A percentile compares a stretch with the other conserved stretches of the same genome.
Conservation (phyloP, 1,284 basidiomycete species). For the Entoloma clypeatum region DNA sequence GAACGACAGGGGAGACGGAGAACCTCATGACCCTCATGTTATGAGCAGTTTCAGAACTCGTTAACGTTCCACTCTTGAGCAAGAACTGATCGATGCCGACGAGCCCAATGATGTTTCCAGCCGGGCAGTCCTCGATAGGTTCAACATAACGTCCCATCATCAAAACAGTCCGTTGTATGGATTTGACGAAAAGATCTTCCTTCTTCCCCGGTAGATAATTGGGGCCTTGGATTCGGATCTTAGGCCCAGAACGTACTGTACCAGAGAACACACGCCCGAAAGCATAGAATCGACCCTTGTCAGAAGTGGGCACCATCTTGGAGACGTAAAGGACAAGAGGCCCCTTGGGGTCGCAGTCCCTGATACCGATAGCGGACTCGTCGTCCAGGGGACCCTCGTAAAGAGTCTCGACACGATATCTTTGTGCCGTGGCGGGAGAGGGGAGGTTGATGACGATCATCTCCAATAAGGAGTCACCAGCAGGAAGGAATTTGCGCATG, state of each 20-base stretch:
- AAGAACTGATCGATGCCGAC: constrained; percentile 99
- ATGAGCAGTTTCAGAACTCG: constrained; percentile 97
- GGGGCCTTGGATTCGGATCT: constrained; percentile 99
- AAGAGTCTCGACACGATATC: constrained; percentile 98
- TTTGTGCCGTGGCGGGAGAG: constrained; percentile 95
- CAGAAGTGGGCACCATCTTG: constrained; percentile 99
- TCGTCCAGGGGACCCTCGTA: constrained; percentile 99
- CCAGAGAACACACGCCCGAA: constrained; percentile 99
- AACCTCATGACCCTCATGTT: constrained; percentile 99
- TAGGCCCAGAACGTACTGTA: constrained; percentile 95
- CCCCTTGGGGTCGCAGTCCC: constrained; percentile 96
- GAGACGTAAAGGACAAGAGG: constrained; percentile 99
- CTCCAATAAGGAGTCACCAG: constrained; percentile 97
- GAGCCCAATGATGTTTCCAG: constrained; percentile 98
- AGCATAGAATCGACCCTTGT: constrained; percentile 99
- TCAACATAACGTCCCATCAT: constrained; percentile 99
- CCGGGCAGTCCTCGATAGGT: constrained; percentile 98
- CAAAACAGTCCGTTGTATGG: constrained; percentile 97
- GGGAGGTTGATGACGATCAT: constrained; percentile 99
- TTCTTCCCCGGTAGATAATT: constrained; percentile 99
- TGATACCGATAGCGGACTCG: constrained; percentile 97
- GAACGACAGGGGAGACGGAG: constrained; percentile 99
- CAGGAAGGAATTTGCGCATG: constrained; percentile 99
- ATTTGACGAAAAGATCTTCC: constrained; percentile 98
- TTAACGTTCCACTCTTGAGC: constrained; percentile 98